Evolutionary conservation across 2,329 filamentous ascomycete species (phyloP).

Genomic region (Shiraia sp.): DNA sequence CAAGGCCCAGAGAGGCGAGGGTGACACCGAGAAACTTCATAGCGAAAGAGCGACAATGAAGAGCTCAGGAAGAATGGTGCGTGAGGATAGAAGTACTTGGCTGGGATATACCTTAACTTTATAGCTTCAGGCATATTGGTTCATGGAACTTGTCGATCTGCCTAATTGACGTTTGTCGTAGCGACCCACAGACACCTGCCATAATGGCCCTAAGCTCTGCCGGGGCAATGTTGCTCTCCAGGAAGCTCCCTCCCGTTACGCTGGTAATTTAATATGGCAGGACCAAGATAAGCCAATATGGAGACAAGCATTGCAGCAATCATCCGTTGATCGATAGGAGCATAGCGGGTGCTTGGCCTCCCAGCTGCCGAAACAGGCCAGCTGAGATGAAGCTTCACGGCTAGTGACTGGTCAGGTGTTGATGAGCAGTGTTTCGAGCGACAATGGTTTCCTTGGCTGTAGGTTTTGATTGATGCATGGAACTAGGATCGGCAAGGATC

Average conservation of each 20-base stretch:
- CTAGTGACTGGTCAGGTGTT: constrained; percentile 6
- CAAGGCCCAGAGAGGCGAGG: constrained; percentile 37
- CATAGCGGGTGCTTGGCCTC: constrained; percentile 5
- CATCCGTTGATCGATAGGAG: constrained; percentile 17
- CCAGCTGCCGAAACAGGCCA: constrained; percentile 16
- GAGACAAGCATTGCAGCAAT: constrained; percentile 11
- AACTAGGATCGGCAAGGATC: constrained; percentile 4
- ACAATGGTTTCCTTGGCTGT: not conserved
- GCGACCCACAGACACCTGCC: constrained; percentile 29
- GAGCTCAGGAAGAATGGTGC: constrained; percentile 3
- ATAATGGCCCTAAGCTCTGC: constrained; percentile 23
- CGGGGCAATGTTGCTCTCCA: constrained; percentile 25
- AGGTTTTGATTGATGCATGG: constrained; percentile 6
- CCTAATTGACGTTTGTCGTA: constrained; percentile 2
- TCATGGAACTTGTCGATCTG: not conserved
- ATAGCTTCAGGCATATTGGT: constrained; percentile 2
- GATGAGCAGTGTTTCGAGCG: constrained; percentile 6
- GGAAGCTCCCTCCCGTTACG: constrained; percentile 25
- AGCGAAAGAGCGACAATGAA: constrained; percentile 5
- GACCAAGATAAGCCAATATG: constrained; percentile 18
- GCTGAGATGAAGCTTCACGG: constrained; percentile 2
- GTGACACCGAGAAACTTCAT: constrained; percentile 39
- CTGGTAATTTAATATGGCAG: constrained; percentile 30
- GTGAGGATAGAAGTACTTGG: constrained; percentile 2
- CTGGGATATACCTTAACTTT: constrained; percentile 3